Percentiles rank a stretch among this genome's conserved stretches.
Evolutionary conservation across 2,329 filamentous ascomycete genomes (phyloP).

Genomic region (Gaeumannomyces tritici): DNA sequence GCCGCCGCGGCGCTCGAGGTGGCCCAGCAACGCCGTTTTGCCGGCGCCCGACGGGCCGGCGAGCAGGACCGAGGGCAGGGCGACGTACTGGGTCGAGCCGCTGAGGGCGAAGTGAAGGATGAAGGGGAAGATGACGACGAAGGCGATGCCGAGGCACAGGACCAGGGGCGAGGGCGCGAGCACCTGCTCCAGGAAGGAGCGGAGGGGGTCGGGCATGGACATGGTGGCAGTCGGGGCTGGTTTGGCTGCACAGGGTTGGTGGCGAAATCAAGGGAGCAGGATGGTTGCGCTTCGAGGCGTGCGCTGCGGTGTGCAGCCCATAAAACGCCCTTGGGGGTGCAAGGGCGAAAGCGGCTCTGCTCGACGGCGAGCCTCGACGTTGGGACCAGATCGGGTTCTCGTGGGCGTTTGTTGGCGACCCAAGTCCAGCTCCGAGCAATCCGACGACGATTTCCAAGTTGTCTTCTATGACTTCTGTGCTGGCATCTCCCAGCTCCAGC

Average conservation of each 20-base stretch:
- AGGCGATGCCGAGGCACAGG: slow-evolving; percentile 58
- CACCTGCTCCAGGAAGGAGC: slow-evolving; percentile 37
- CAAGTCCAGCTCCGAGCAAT: not conserved
- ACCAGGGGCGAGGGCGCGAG: slow-evolving; percentile 51
- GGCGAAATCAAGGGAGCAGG: not conserved
- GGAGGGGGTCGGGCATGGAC: slow-evolving; percentile 15
- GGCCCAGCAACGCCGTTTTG: slow-evolving; percentile 80
- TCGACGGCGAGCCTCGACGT: not conserved
- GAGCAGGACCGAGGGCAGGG: slow-evolving; percentile 67
- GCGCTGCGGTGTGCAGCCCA: not conserved
- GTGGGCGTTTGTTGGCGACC: not conserved
- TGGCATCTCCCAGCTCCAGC: not conserved
- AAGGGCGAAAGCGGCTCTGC: not conserved
- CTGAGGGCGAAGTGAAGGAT: slow-evolving; percentile 70
- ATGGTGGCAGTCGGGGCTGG: not conserved
- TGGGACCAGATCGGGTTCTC: not conserved
- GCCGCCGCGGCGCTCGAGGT: slow-evolving; percentile 48
- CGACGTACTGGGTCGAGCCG: slow-evolving; percentile 53
- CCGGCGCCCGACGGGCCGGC: slow-evolving; percentile 73
- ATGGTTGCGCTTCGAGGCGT: not conserved
- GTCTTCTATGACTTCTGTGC: too few species aligned
- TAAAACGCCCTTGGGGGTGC: not conserved
- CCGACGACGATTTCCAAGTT: too few species aligned
- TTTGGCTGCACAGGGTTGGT: not conserved
- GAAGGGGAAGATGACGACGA: slow-evolving; percentile 66